Conservation (phyloP, 2,329 filamentous ascomycete genomes). For the Chrysoporthe deuterocubensis region DNA sequence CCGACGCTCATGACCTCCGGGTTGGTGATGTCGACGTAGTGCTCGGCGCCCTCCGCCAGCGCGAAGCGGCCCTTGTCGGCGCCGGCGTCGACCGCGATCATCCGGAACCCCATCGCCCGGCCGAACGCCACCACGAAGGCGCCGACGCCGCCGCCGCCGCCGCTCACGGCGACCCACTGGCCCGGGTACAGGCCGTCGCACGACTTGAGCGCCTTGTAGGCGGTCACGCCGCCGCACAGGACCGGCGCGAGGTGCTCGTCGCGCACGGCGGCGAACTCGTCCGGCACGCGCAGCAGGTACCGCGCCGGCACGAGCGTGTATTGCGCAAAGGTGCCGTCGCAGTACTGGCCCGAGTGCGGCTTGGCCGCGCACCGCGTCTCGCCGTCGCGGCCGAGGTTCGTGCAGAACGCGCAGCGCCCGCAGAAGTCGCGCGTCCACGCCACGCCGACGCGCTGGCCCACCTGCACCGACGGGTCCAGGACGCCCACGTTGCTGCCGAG, state of each 20-base stretch:
- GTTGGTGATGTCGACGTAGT: conserved; percentile 41
- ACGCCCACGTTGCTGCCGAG: conserved; percentile 41
- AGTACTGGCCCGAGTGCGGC: conserved; percentile 39
- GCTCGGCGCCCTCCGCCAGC: conserved; percentile 41
- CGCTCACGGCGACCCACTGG: conserved; percentile 43
- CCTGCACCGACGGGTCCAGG: conserved; percentile 32
- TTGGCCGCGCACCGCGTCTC: conserved; percentile 43
- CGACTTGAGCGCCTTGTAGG: conserved; percentile 46
- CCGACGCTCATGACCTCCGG: conserved; percentile 20
- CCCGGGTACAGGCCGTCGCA: conserved; percentile 37
- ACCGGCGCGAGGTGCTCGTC: conserved; percentile 46
- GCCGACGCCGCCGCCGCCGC: conserved; percentile 46
- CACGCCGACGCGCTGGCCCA: conserved; percentile 44
- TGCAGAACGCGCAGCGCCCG: conserved; percentile 38
- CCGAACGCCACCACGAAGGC: conserved; percentile 45
- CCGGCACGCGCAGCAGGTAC: conserved; percentile 40
- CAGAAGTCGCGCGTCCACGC: conserved; percentile 46
- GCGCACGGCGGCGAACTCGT: conserved; percentile 34
- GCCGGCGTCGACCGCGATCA: conserved; percentile 45
- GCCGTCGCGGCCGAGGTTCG: conserved; percentile 35
- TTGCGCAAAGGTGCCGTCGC: conserved; percentile 46
- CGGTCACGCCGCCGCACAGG: conserved; percentile 49
- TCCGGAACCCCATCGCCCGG: conserved; percentile 46
- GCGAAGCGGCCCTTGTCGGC: conserved; percentile 37
- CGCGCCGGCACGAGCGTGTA: conserved; percentile 41